Evolutionary conservation across 1,284 basidiomycete genomes (phyloP).

Genomic region (Ceratorhiza oryzae-sativae): DNA sequence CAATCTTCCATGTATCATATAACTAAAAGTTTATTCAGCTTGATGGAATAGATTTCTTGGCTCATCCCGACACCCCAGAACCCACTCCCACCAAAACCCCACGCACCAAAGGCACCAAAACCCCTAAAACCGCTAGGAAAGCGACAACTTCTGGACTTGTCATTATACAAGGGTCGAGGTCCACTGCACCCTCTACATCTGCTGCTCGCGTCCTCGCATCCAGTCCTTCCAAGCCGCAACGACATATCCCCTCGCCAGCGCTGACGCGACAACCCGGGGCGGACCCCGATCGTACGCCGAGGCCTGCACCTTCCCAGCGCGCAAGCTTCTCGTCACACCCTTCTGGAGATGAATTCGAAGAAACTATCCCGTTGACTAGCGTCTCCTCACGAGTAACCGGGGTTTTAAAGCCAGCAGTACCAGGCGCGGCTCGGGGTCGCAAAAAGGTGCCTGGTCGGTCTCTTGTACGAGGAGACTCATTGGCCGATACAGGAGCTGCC

Average conservation of each 20-base stretch:
- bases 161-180: neutral
- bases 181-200: neutral
- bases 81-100: slow-evolving; percentile 36
- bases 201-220: neutral
- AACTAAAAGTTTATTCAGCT: slow-evolving; percentile 3
- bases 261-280: neutral
- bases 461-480: slow-evolving; percentile 18
- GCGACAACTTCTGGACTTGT: slow-evolving; percentile 4
- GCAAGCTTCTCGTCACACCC: slow-evolving; percentile 6
- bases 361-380: neutral
- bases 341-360: slow-evolving; percentile 2
- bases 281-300: slow-evolving; percentile 22
- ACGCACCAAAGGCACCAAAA: slow-evolving; percentile 25
- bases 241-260: slow-evolving; percentile 1
- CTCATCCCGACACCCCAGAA: slow-evolving; percentile 30
- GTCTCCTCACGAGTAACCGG: neutral
- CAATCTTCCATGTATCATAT: neutral
- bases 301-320: neutral
- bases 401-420: slow-evolving; percentile 19
- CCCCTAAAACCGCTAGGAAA: slow-evolving; percentile 21
- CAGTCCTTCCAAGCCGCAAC: slow-evolving; percentile 25
- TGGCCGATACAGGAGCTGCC: neutral
- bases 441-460: slow-evolving; percentile 27
- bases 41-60: slow-evolving; percentile 29
- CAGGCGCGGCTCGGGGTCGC: slow-evolving; percentile 36